These are phyloP conservation scores for Margaritispora aquatica DNA, from an alignment of 495 filamentous ascomycete genomes.

Conservation along the genomic window DNA sequence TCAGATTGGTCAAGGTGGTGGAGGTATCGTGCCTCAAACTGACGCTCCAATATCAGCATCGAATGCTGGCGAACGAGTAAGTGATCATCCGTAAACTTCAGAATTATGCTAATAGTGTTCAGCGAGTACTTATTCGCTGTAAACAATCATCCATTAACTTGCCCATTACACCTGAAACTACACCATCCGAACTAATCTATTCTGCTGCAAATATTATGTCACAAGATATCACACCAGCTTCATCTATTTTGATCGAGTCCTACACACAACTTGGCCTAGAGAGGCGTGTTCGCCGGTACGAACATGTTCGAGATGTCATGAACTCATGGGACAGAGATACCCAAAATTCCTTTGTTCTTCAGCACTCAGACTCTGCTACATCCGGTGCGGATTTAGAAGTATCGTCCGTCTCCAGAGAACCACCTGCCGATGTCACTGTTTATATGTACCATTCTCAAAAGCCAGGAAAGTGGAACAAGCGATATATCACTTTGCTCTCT, in stretches of 20 bases:
- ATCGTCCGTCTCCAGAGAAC: slow-evolving; percentile 47
- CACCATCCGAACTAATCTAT: slow-evolving; percentile 61
- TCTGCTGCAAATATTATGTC: slow-evolving; percentile 49
- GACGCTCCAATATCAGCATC: slow-evolving; percentile 82
- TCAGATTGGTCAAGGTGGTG: slow-evolving; percentile 21
- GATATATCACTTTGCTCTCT: slow-evolving; percentile 64
- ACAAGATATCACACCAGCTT: slow-evolving; percentile 50
- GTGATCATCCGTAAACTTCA: slow-evolving; percentile 18
- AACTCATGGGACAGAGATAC: slow-evolving; percentile 84
- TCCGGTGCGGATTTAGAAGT: slow-evolving; percentile 35
- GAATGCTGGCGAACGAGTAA: slow-evolving; percentile 70
- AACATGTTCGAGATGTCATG: slow-evolving; percentile 80
- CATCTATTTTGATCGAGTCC: slow-evolving; percentile 66
- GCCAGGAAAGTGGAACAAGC: slow-evolving; percentile 80
- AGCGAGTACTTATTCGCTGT: slow-evolving; percentile 63
- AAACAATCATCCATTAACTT: slow-evolving; percentile 54
- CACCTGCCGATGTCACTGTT: slow-evolving; percentile 56
- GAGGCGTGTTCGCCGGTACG: slow-evolving; percentile 78
- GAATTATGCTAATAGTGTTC: slow-evolving; percentile 8
- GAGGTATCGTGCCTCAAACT: slow-evolving; percentile 50
- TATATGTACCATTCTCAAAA: slow-evolving; percentile 75
- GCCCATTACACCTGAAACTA: slow-evolving; percentile 66
- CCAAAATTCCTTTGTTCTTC: slow-evolving; percentile 61
- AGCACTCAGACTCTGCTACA: slow-evolving; percentile 30
- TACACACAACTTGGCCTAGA: slow-evolving; percentile 74